Evolutionary conservation across 163 green algal genomes (phyloP).

Genomic region (Volvox carteri): DNA sequence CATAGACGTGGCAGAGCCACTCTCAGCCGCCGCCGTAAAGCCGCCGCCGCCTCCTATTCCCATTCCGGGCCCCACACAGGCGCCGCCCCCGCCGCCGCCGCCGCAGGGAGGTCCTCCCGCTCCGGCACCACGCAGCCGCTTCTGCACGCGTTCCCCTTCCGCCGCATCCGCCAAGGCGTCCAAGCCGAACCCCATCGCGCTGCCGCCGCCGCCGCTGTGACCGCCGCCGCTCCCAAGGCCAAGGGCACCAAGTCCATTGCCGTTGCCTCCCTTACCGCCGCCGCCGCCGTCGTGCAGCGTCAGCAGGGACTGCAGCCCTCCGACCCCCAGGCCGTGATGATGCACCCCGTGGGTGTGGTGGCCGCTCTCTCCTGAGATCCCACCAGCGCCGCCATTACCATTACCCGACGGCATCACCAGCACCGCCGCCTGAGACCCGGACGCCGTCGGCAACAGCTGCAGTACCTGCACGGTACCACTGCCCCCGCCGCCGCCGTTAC

Average conservation of each 20-base stretch:
- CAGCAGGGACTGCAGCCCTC: background rate
- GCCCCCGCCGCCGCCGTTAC: background rate
- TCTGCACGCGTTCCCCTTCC: slow-evolving; percentile 42
- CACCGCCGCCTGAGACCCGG: slow-evolving; percentile 8
- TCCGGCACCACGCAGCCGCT: background rate
- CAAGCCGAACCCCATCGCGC: background rate
- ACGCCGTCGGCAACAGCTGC: slow-evolving; percentile 13
- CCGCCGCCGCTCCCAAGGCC: background rate
- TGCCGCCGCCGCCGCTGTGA: background rate
- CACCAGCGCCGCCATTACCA: background rate
- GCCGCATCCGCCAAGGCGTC: slow-evolving; percentile 41
- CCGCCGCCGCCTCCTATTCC: background rate
- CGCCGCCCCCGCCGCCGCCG: background rate
- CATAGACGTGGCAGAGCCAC: slow-evolving; percentile 16
- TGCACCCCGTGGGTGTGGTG: background rate
- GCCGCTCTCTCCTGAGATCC: background rate
- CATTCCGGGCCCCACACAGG: no score
- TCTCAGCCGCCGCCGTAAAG: slow-evolving; percentile 6
- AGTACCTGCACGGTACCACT: slow-evolving; percentile 12
- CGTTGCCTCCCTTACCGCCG: background rate
- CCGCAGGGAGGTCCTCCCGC: background rate
- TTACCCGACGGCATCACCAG: slow-evolving; percentile 16
- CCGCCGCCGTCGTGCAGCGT: background rate
- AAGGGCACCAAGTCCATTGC: background rate
- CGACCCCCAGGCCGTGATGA: background rate